Evolutionary conservation across 2,329 filamentous ascomycete species (phyloP), one percentile per base, ranked within the genome.

Genomic region (Chrysoporthe austroafricana): DNA sequence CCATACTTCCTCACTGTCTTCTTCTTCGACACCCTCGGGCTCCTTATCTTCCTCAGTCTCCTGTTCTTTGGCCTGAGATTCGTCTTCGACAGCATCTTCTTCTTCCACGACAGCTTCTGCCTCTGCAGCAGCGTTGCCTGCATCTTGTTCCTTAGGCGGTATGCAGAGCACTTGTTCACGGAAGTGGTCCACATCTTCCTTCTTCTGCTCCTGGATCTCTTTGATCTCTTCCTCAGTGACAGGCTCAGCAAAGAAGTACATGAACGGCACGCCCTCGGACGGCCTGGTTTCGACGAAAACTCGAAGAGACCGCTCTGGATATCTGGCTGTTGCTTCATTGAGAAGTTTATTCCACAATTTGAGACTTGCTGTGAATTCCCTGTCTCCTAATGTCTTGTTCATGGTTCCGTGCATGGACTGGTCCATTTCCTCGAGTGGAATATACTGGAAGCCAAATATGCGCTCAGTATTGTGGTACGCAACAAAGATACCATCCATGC

Each of bases 401-500:
- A 77, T 74, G 62, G 93, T 90, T 32, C 93, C 94, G 76, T 99
- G 96, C n/a, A 99, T 79, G 0, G 93, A 87, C n/a, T 84, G 76
- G 76, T 99, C 96, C 91, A 99, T 94, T 75, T 99, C 96, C 4
- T 87, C 77, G 16, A 98, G 80, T 68, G 89, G 90, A 69, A 99
- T 86, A 76, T 99, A 99, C 78, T 99, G 96, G 78, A 99, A 99
- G 6, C 96, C 96, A 76, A 99, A 99, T 62, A 99, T 97, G 66
- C 94, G 91, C 78, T 94, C 86, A 2, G 94, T 92, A 77, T 99
- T 99, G 82, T 99, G 96, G 77, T 90, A 99, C 2, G 96, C 96
- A 32, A 98, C 92, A 75, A 98, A 99, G 62, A 98, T 97, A 64
- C 96, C 96, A 76, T 99, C 95, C 96, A 99, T 99, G 62, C 94